Evolutionary conservation across 495 filamentous ascomycete species (phyloP), one percentile per base, ranked within the genome.

Genomic region (Penicillium coffeae): DNA sequence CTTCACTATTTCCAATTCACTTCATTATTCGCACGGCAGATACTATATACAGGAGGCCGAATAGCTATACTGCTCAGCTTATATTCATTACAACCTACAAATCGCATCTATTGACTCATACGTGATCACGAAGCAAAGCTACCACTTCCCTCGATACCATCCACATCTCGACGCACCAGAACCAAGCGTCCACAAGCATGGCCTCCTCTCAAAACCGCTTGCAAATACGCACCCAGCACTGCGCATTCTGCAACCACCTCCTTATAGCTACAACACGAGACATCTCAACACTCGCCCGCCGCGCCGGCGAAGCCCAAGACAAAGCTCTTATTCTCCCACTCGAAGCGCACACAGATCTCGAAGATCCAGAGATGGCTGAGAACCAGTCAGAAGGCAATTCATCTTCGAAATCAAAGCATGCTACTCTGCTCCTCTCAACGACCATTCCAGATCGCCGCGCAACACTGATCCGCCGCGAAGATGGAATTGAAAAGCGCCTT

Each of bases 401-500:
- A 39, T 47, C 42, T 9, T 14, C 42, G 13, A 21, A 8, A 30
- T 45, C 34, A 12, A 56, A 59, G 30, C 74, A 76, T 55, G 71
- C 72, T 46, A 75, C 74, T 0, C 68, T 82, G 15, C 68, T 79
- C 1, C 68, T 80, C 7, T 71, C 70, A 0, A 79, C 77, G 2
- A 63, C 69, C 8, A 40, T 68, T 2, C 61, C 72, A 0, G 75
- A 84, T 44, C 64, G 70, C 0, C 72, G 73, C 12, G 58, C 78
- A 15, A 72, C 78, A 3, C 64, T 90, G 0, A 68, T 88, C 13
- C 64, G 77, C 3, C 70, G 81, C 2, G 77, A 79, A 52, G 84
- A 88, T 45, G 87, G 87, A 18, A 89, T 88, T 42, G 87, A 90
- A 71, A 88, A 87, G 72, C 62, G 87, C 20, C 63, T 75, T 37